phyloP scores from a whole-genome alignment of 2,329 filamentous ascomycete species.

The Emmonsiellopsis sp. region DNA sequence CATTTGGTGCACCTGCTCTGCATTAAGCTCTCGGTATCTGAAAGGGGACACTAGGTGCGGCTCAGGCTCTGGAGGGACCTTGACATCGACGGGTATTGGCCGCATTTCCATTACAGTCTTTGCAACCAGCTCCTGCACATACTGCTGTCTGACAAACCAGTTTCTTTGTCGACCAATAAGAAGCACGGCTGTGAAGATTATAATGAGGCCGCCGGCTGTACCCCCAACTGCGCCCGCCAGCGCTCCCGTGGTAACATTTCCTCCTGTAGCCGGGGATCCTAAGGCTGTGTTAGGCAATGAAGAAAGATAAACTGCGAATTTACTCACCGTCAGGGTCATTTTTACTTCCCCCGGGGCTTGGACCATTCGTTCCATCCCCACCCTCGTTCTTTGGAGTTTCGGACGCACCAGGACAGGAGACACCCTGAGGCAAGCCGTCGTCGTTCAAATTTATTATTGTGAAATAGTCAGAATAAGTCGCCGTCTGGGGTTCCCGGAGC shows the following conservation, averaged over 20 bases:
- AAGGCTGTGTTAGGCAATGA: not conserved
- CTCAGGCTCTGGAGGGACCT: not conserved
- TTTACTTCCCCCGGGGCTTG: not conserved
- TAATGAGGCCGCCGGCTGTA: slow-evolving; percentile 5
- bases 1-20: slow-evolving; percentile 5
- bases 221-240: slow-evolving; percentile 9
- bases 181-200: slow-evolving; percentile 6
- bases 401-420: not conserved
- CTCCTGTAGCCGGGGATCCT: not conserved
- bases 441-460: slow-evolving; percentile 9
- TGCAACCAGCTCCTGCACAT: slow-evolving; percentile 3
- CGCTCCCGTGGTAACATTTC: slow-evolving; percentile 2
- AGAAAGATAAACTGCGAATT: not conserved
- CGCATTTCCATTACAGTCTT: not conserved
- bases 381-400: not conserved
- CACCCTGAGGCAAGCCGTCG: slow-evolving; percentile 4
- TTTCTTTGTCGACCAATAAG: slow-evolving; percentile 5
- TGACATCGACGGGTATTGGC: not conserved
- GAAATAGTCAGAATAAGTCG: slow-evolving; percentile 7
- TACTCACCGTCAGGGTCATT: not conserved
- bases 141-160: slow-evolving; percentile 7
- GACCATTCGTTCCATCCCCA: not conserved
- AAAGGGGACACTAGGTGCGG: not conserved
- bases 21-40: not conserved
- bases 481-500: slow-evolving; percentile 2